Evolutionary conservation across 169 alveolate species (phyloP).

Genomic region (Babesia divergens): DNA sequence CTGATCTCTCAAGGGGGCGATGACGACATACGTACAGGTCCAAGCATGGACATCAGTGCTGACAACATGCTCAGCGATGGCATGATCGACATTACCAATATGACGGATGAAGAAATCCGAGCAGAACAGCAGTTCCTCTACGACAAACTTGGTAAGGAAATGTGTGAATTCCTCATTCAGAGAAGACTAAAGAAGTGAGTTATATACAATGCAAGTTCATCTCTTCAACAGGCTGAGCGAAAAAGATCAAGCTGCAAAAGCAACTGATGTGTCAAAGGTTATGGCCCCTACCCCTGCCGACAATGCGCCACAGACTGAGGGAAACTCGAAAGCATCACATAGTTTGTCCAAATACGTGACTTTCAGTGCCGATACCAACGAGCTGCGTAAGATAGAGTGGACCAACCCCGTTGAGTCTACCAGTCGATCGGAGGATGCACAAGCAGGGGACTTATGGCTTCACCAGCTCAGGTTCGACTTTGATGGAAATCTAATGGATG

Average conservation of each 20-base stretch:
- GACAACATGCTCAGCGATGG: no score
- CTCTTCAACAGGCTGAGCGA: neutral
- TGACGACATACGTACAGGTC: no score
- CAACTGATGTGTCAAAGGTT: neutral
- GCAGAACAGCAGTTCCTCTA: conserved; percentile 33
- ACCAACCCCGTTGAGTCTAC: conserved; percentile 72
- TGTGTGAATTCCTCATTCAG: conserved; percentile 52
- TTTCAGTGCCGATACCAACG: conserved; percentile 29
- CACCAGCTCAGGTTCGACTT: conserved; percentile 73
- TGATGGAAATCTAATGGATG: conserved; percentile 58
- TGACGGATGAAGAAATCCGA: conserved; percentile 36
- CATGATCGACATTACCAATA: neutral
- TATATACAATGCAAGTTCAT: neutral
- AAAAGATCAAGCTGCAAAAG: neutral
- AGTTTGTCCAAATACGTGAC: conserved; percentile 16
- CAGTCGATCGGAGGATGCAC: conserved; percentile 29
- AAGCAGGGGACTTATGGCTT: conserved; percentile 40
- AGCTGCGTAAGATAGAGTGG: conserved; percentile 73
- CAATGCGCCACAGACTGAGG: no score
- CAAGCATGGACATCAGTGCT: no score
- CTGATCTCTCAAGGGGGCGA: no score
- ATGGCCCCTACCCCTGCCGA: no score
- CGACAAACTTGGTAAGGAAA: conserved; percentile 43
- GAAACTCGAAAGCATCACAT: neutral
- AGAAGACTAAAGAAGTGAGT: conserved; percentile 29